Evolutionary conservation across 371 early-diverging fungal species (phyloP), one percentile per base, ranked within the genome.

Genomic region (Mortierella sp.): DNA sequence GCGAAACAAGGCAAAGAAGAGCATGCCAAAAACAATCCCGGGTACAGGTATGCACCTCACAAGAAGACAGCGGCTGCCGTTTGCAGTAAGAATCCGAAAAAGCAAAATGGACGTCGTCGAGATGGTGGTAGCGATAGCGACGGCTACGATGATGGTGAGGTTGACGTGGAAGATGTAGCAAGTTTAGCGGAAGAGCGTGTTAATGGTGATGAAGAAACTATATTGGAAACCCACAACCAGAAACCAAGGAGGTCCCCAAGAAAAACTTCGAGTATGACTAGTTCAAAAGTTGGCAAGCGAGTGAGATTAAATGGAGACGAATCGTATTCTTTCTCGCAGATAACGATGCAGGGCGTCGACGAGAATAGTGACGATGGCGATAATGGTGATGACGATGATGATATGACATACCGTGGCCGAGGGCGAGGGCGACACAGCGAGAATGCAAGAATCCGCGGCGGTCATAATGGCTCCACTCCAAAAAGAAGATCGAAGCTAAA

Each of bases 1-100:
- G 81, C 81, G 19, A 75, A 69, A 24, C 41, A 50, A 7, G 72
- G 75, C 33, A 81, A 81, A 32, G 81, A 81, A 32, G 81, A 75
- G 50, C 81, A 81, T 53, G 72, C 66, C 0, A 63, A 62, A 32
- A 72, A 68, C 10, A 43, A 81, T 19, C 81, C 81, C 0, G 81
- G 76, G 16, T 81, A 81, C 70, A 71, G 69, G 47, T 81, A 81
- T 61, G 69, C 81, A 3, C 80, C 80, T 2, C 24, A 65, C 48
- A 74, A 80, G 36, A 74, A 52, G 38, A 28, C 41, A 11, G 16
- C 33, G 4, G 21, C 33, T 0, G 24, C 16, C 33, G 43, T 41
- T 16, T 19, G 16, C 3, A 11, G 22, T 28, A 33, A 21, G 3
- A 19, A 13, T 22, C 10, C 21, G 36, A 21, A 3, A 38, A 38